Percentiles rank a stretch among this genome's conserved stretches.
Conservation (phyloP, 148 eudicot genomes). For the Nepenthes mirabilis region DNA sequence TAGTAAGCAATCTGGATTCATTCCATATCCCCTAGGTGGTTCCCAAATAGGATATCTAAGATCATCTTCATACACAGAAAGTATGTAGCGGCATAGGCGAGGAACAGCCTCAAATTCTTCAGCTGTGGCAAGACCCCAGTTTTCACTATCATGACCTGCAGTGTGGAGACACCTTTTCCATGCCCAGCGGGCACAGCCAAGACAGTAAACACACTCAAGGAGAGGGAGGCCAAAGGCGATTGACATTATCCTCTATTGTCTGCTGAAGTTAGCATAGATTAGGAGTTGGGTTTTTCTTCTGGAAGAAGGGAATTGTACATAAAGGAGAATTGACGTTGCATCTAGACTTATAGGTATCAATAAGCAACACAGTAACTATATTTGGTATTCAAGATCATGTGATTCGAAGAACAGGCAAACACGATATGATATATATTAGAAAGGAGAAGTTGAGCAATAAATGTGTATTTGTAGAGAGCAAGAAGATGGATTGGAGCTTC, state of each 20-base stretch:
- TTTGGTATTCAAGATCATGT: no score
- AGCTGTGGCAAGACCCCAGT: constrained; percentile 73
- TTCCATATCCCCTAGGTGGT: constrained; percentile 82
- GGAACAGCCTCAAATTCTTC: constrained; percentile 94
- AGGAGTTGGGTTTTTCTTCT: constrained; percentile 1
- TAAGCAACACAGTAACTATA: no score
- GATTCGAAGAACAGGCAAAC: no score
- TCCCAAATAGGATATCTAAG: constrained; percentile 55
- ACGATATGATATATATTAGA: no score
- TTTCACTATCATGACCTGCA: constrained; percentile 83
- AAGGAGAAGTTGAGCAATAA: no score
- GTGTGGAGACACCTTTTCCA: constrained; percentile 82
- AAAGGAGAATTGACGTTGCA: background rate
- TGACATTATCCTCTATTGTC: constrained; percentile 43
- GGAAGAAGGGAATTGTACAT: background rate
- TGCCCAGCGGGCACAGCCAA: constrained; percentile 89
- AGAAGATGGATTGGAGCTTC: no score
- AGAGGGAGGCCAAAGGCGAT: constrained; percentile 69
- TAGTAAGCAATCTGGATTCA: constrained; percentile 44
- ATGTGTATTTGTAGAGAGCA: no score
- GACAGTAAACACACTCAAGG: constrained; percentile 82
- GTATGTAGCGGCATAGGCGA: constrained; percentile 62
- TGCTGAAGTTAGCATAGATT: constrained; percentile 13
- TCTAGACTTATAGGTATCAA: no score
- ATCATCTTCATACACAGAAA: constrained; percentile 86